Percentiles rank a stretch among this genome's conserved stretches.
phyloP scores from a whole-genome alignment of 1,284 basidiomycete species.

The Kalmanozyma brasiliensis region DNA sequence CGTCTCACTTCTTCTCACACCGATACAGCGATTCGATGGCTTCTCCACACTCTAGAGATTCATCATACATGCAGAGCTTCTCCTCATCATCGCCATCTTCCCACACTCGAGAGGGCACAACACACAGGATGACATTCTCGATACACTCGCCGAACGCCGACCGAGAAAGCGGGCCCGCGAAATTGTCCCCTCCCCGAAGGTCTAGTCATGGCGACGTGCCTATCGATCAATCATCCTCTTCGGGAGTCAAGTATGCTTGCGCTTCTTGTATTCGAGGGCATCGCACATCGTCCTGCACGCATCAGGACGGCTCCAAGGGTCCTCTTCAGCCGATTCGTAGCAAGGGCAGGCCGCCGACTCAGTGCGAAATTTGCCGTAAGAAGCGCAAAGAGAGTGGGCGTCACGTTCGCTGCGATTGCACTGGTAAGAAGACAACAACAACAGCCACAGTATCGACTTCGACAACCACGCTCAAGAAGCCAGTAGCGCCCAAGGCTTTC shows the following conservation, averaged over 20 bases:
- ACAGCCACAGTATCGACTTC: constrained; percentile 1
- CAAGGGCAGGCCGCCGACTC: constrained; percentile 58
- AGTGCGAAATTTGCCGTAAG: constrained; percentile 58
- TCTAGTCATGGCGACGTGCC: constrained; percentile 9
- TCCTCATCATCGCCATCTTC: constrained; percentile 6
- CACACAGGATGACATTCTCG: constrained; percentile 12
- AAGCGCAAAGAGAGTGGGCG: constrained; percentile 50
- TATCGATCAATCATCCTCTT: constrained; percentile 1
- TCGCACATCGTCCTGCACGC: constrained; percentile 58
- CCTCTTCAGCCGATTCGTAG: constrained; percentile 54
- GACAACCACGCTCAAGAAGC: constrained; percentile 4
- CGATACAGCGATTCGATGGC: constrained; percentile 20
- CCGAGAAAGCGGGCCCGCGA: not conserved
- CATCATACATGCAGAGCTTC: constrained; percentile 4
- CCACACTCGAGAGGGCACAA: constrained; percentile 3
- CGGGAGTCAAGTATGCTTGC: constrained; percentile 59
- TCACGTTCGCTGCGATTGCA: constrained; percentile 55
- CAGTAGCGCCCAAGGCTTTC: not conserved
- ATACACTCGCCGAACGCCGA: constrained; percentile 7
- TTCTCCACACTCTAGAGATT: constrained; percentile 15
- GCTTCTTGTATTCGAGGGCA: constrained; percentile 62
- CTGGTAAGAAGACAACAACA: constrained; percentile 20
- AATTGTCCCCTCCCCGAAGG: constrained; percentile 1
- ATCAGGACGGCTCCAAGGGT: constrained; percentile 61
- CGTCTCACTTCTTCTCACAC: constrained; percentile 14